Base-by-base conservation (phyloP, 768 basidiomycete genomes). In the Candolleomyces efflorescens region DNA sequence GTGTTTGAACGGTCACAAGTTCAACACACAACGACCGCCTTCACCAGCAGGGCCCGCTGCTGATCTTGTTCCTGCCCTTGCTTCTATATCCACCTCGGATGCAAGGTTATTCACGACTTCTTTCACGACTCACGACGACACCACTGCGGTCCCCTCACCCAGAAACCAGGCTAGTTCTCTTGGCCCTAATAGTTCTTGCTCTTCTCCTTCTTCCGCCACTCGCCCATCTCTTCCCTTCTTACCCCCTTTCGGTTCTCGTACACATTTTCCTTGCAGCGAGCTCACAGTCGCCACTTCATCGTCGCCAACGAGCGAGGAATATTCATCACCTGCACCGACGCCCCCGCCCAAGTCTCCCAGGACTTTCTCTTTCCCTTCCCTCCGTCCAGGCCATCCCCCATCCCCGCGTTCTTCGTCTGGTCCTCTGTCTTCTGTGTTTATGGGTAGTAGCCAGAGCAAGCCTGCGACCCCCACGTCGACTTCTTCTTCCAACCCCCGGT, bases 401-500 rank as follows among this genome's bases (percentile, higher is more conserved):
- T 41, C 46, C 18, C 17, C 41, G 9, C 9, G 41, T 20, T 43
- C 41, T 20, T 43, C 41, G 5, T 5, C 6, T 13, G 41, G 41
- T 43, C 41, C 41, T 48, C 57, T 51, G 32, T 44, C 39, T 48
- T 44, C 51, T 43, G 20, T 43, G 27, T 43, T 17, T 36, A 59
- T 59, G 58, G 58, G 58, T 27, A 54, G 58, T 49, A 24, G 58
- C 36, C 58, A 59, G 53, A 59, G 58, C 58, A 59, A 59, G 27
- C 43, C 53, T 39, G 53, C 53, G 53, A 27, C 53, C 12, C 41
- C 53, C 10, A 17, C 44, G 39, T 45, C 53, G n/a, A 27, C 12
- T 15, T 27, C 47, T 49, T 36, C 50, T 18, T 7, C 41, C 24
- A 23, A 17, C 13, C 20, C 17, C 20, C 53, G 44, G 24, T 20